Base-by-base conservation (phyloP, 257 asterid species). In the Voacanga thouarsii region DNA sequence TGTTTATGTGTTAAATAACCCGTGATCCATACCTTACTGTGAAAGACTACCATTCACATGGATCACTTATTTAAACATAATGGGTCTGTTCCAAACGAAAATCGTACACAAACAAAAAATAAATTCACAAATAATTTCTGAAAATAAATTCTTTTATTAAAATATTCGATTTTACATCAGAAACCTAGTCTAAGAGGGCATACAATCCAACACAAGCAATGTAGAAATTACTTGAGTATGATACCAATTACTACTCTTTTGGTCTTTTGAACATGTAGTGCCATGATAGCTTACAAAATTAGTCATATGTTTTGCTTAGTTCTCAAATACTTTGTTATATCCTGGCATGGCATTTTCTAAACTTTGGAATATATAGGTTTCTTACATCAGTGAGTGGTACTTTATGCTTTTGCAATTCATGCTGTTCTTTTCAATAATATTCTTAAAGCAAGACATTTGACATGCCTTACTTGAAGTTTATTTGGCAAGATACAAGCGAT, bases 391-490 rank as follows among this genome's bases (percentile, higher is more conserved):
- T n/a, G 15, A 64, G 44, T 57, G 63, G 47, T 79, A 3, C 55
- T 73, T 68, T 75, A 53, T 45, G 78, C 83, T 61, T 75, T 84
- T 88, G 84, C 96, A 96, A 98, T 85, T 93, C 88, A 47, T 81
- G 86, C 72, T 96, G 99, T 84, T 83, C 92, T 55, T 91, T 91
- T 73, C 79, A 87, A 79, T 83, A 75, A 75, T 78, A 89, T 76
- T 84, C 93, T n/a, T 79, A 87, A 84, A 82, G 87, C 80, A 84
- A 84, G 74, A 80, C 85, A 80, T 78, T 75, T 43, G 85, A 83
- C 50, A 79, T 81, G 82, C 98, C 98, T 57, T 96, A 98, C 85
- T 83, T 96, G 89, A 91, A 84, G 88, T 90, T 94, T 77, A 79
- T 78, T 73, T 92, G 89, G 91, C 91, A 78, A 81, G 93, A 88